Percentiles rank a stretch among this genome's conserved stretches.
These are phyloP conservation scores for Pichia insulana DNA, from an alignment of 805 yeast species.

Conservation along the genomic window DNA sequence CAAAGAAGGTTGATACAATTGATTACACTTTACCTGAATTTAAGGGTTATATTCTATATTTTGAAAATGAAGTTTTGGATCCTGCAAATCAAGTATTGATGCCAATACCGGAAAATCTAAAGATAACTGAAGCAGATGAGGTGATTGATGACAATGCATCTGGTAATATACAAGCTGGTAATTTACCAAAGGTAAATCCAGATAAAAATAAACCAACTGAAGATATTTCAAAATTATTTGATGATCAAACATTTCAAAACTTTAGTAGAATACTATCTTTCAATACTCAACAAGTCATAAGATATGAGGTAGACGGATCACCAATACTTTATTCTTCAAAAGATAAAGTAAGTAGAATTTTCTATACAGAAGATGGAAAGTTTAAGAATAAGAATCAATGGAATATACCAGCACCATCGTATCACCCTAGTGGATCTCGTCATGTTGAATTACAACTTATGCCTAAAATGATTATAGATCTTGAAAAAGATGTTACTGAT, in stretches of 20 bases:
- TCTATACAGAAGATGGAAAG: conserved; percentile 23
- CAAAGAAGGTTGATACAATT: neutral
- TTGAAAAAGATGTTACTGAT: conserved; percentile 41
- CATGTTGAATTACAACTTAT: conserved; percentile 82
- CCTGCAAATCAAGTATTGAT: conserved; percentile 35
- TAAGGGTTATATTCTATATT: conserved; percentile 60
- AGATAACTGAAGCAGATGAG: conserved; percentile 11
- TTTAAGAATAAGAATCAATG: conserved; percentile 15
- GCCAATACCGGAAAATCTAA: conserved; percentile 35
- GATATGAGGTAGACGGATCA: conserved; percentile 73
- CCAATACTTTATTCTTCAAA: conserved; percentile 68
- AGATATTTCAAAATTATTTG: conserved; percentile 45
- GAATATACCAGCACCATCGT: conserved; percentile 50
- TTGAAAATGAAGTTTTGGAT: conserved; percentile 62
- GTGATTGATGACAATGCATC: conserved; percentile 9
- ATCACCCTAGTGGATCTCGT: conserved; percentile 50
- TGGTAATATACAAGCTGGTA: conserved; percentile 10
- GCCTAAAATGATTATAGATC: conserved; percentile 85
- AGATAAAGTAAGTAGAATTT: conserved; percentile 43
- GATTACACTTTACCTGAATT: conserved; percentile 36
- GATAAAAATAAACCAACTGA: conserved; percentile 29
- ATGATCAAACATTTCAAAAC: conserved; percentile 71
- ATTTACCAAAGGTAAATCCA: conserved; percentile 14
- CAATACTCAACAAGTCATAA: conserved; percentile 78
- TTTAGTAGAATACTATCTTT: conserved; percentile 69